Evolutionary conservation across 1,139 yeast species (phyloP).

Genomic region (Candida sp.): DNA sequence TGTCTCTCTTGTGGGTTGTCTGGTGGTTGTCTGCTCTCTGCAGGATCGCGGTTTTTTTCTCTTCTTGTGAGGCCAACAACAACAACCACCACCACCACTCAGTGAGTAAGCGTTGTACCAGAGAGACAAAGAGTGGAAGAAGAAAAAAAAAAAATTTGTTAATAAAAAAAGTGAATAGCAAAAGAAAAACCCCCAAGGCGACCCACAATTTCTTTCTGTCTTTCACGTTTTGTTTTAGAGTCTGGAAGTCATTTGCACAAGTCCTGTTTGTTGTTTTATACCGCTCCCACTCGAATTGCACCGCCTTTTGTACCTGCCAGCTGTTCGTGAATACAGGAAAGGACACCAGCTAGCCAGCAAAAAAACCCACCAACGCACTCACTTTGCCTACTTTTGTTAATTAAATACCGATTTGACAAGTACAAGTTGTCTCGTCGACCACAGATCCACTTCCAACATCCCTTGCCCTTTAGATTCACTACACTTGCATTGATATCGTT

Average conservation of each 20-base stretch:
- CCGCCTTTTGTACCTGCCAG: no score
- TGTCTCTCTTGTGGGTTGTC: neutral
- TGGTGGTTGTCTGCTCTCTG: neutral
- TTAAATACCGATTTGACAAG: no score
- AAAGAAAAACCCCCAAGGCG: neutral
- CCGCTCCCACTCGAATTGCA: no score
- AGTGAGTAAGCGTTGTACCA: neutral
- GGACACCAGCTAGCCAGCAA: no score
- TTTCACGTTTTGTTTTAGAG: neutral
- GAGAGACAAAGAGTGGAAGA: neutral
- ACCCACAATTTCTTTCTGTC: neutral
- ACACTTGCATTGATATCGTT: slow-evolving; percentile 1
- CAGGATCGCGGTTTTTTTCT: neutral
- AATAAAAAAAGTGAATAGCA: neutral
- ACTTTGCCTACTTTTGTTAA: no score
- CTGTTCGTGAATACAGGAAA: no score
- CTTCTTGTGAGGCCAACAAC: neutral
- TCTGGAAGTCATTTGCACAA: neutral
- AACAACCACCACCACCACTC: no score
- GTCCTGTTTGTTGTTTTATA: no score
- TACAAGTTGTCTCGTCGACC: no score
- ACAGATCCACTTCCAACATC: no score
- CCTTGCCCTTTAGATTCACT: neutral
- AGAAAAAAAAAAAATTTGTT: neutral
- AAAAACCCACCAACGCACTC: no score